Conservation (phyloP, 2,329 filamentous ascomycete species). For the Arthroderma sp. region DNA sequence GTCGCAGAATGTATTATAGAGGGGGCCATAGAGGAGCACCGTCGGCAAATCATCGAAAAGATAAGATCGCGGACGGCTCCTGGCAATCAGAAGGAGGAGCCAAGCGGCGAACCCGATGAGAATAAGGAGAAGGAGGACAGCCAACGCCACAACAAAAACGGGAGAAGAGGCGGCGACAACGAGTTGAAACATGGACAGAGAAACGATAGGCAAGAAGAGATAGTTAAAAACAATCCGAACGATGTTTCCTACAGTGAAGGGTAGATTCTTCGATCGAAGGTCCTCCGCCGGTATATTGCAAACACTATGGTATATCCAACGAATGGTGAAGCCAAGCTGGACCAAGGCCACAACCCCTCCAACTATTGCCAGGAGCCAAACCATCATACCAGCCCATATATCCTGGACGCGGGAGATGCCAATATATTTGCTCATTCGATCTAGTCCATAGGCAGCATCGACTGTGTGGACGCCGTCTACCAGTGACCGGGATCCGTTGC, state of each 20-base stretch:
- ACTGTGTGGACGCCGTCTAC: conserved; percentile 78
- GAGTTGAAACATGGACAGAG: conserved; percentile 82
- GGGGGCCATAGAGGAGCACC: conserved; percentile 74
- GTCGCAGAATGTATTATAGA: conserved; percentile 97
- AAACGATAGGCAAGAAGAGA: conserved; percentile 74
- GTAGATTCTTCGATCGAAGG: conserved; percentile 77
- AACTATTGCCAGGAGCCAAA: conserved; percentile 75
- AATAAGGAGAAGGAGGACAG: conserved; percentile 58
- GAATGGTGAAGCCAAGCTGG: conserved; percentile 61
- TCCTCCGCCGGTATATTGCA: conserved; percentile 70
- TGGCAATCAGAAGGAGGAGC: conserved; percentile 68
- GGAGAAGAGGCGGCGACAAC: conserved; percentile 59
- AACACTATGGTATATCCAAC: conserved; percentile 62
- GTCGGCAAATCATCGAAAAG: conserved; percentile 90
- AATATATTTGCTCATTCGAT: conserved; percentile 64
- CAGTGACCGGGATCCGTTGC: conserved; percentile 51
- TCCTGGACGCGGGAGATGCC: conserved; percentile 66
- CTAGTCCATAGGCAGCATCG: conserved; percentile 65
- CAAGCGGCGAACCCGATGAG: conserved; percentile 63
- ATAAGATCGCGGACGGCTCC: conserved; percentile 67
- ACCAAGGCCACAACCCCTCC: conserved; percentile 53
- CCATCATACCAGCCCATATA: conserved; percentile 86
- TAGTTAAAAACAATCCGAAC: conserved; percentile 86
- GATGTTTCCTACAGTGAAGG: conserved; percentile 67
- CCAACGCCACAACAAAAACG: conserved; percentile 57